These are phyloP conservation scores for Cadophora malorum DNA, from an alignment of 2,329 filamentous ascomycete species.

Conservation along the genomic window DNA sequence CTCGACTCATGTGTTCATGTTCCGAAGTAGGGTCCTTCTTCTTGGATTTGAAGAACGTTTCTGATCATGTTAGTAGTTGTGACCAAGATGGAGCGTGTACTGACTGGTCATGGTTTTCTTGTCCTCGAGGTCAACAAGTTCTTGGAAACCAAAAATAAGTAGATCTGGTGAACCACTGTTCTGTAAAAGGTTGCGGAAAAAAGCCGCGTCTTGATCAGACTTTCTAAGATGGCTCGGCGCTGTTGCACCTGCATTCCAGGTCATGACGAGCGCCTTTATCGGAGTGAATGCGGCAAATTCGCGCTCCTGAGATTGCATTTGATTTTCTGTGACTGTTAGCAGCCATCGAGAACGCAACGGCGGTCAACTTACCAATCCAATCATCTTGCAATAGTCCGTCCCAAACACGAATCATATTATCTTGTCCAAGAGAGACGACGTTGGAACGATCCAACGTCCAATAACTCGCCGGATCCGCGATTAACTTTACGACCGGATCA, in stretches of 20 bases:
- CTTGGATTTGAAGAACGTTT: constrained; percentile 89
- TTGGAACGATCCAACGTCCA: constrained; percentile 87
- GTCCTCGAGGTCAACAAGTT: constrained; percentile 96
- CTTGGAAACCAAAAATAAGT: constrained; percentile 94
- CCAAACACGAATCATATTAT: constrained; percentile 86
- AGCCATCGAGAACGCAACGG: not conserved
- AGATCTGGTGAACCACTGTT: constrained; percentile 85
- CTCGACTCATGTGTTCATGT: constrained; percentile 92
- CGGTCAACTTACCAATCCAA: constrained; percentile 72
- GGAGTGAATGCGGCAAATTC: constrained; percentile 88
- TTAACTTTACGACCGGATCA: constrained; percentile 78
- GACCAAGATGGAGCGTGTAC: not conserved
- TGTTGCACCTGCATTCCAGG: constrained; percentile 97
- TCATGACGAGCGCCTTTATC: constrained; percentile 80
- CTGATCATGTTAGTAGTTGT: constrained; percentile 49
- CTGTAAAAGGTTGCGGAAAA: constrained; percentile 81
- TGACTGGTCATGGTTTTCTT: constrained; percentile 94
- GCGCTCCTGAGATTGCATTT: constrained; percentile 84
- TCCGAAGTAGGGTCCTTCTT: constrained; percentile 75
- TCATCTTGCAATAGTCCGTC: constrained; percentile 93
- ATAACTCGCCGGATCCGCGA: constrained; percentile 79
- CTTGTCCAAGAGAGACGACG: constrained; percentile 84
- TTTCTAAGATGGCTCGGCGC: constrained; percentile 76
- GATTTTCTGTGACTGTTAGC: constrained; percentile 60
- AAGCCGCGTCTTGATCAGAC: constrained; percentile 71